Conservation (phyloP, 176 grass and related monocot genomes). For the Ampelocalamus luodianensis region DNA sequence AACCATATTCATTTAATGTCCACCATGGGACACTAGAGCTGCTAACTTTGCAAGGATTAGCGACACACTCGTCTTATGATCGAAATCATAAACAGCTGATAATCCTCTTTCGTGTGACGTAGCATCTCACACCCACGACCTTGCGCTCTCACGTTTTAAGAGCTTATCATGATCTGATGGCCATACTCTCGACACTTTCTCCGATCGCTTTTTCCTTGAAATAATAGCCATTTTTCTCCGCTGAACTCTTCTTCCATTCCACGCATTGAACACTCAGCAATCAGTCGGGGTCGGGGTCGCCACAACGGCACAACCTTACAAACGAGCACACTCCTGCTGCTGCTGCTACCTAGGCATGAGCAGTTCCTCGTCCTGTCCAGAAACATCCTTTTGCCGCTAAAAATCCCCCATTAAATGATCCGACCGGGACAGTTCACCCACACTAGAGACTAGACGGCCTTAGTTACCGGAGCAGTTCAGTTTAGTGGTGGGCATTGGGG, state of each 20-base stretch:
- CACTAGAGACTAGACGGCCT: not conserved
- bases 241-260: too few species aligned
- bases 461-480: not conserved
- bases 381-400: slow-evolving; percentile 8
- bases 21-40: not conserved
- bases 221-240: not conserved
- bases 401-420: not conserved
- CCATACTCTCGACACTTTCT: not conserved
- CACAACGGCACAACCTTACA: not conserved
- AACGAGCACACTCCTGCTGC: not conserved
- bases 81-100: not conserved
- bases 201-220: not conserved
- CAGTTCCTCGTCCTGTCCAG: slow-evolving; percentile 10
- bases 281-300: not conserved
- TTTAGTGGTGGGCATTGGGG: too few species aligned
- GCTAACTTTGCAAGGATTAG: not conserved
- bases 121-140: not conserved
- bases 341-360: not conserved
- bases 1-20: not conserved
- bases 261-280: not conserved
- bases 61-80: not conserved
- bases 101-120: not conserved
- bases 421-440: slow-evolving; percentile 36
- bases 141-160: not conserved
- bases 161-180: not conserved